These are phyloP conservation scores for Phaeomoniella chlamydospora DNA, from an alignment of 2,329 filamentous ascomycete genomes.

Conservation along the genomic window DNA sequence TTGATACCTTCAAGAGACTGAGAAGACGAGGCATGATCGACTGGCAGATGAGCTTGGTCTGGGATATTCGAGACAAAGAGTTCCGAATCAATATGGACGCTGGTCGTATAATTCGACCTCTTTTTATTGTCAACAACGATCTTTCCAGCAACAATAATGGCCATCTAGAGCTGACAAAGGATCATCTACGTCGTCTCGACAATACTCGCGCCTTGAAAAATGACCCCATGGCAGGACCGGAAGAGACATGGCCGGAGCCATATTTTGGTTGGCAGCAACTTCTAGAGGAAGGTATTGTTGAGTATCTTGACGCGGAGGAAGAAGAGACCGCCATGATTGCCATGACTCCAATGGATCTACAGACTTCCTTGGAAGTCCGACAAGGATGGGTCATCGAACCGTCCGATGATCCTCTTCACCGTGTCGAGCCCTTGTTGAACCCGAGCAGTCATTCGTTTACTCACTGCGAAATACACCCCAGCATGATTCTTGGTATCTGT, in stretches of 20 bases:
- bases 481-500: constrained; percentile 97
- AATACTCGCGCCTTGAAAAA: constrained; percentile 10
- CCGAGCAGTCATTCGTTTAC: constrained; percentile 84
- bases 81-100: constrained; percentile 99
- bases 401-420: constrained; percentile 60
- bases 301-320: constrained; percentile 95
- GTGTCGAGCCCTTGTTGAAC: constrained; percentile 79
- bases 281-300: constrained; percentile 70
- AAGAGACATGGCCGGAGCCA: constrained; percentile 38
- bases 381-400: constrained; percentile 50
- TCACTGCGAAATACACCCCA: constrained; percentile 97
- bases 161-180: constrained; percentile 67
- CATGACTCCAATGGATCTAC: constrained; percentile 93
- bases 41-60: constrained; percentile 84
- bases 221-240: background rate
- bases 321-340: constrained; percentile 98
- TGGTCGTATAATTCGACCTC: constrained; percentile 80
- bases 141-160: constrained; percentile 59
- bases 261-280: constrained; percentile 84
- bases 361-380: constrained; percentile 58
- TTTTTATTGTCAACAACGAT: constrained; percentile 88
- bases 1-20: constrained; percentile 61
- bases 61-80: constrained; percentile 91
- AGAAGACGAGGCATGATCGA: constrained; percentile 72
- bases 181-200: constrained; percentile 66